Conservation (phyloP, 2,329 filamentous ascomycete genomes). For the Gaeumannomyces sp. region DNA sequence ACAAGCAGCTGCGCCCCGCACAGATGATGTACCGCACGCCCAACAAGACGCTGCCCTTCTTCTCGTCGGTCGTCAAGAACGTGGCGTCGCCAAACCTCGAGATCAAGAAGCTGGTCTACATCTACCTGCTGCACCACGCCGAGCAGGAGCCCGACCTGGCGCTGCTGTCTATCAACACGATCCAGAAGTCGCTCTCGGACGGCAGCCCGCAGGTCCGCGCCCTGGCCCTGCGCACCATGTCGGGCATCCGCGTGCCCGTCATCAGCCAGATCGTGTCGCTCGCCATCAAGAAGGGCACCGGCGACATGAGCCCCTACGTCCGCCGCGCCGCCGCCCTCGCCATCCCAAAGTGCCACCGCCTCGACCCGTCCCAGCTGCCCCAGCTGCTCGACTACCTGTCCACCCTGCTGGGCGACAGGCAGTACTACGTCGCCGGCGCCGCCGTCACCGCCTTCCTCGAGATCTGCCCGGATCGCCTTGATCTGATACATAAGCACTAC, state of each 20-base stretch:
- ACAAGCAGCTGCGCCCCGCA: conserved; percentile 9
- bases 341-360: conserved; percentile 89
- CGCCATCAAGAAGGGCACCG: conserved; percentile 88
- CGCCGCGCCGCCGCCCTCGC: conserved; percentile 87
- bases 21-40: conserved; percentile 95
- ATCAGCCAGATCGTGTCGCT: conserved; percentile 97
- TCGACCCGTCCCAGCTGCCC: conserved; percentile 80
- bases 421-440: conserved; percentile 94
- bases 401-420: conserved; percentile 76
- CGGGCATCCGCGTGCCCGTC: conserved; percentile 90
- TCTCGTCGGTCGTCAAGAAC: conserved; percentile 98
- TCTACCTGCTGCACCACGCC: conserved; percentile 94
- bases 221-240: conserved; percentile 93
- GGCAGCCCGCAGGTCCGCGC: conserved; percentile 84
- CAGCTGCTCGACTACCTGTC: conserved; percentile 79
- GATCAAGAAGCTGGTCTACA: conserved; percentile 97
- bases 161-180: conserved; percentile 94
- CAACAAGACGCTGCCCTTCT: conserved; percentile 75
- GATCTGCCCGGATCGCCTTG: conserved; percentile 79
- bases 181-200: conserved; percentile 95
- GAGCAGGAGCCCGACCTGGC: conserved; percentile 94
- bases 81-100: conserved; percentile 89
- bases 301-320: conserved; percentile 91
- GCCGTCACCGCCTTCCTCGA: conserved; percentile 86
- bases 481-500: conserved; percentile 89